Conservation (phyloP, 495 filamentous ascomycete species). For the Neohortaea acidophila region DNA sequence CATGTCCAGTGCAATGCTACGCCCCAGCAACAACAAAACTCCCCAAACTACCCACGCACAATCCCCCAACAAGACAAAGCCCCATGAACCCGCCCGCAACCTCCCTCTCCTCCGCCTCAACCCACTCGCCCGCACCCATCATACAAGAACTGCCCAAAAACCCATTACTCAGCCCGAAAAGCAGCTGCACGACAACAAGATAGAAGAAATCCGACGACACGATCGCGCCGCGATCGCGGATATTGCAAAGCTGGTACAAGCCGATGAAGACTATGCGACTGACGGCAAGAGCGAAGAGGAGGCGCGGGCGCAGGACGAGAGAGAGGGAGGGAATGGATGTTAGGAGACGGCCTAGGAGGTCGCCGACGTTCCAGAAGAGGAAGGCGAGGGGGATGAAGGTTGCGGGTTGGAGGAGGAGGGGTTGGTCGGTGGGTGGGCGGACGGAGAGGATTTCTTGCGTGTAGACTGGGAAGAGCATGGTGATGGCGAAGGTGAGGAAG, state of each 20-base stretch:
- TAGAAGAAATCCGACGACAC: slow-evolving; percentile 79
- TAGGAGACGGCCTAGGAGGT: slow-evolving; percentile 59
- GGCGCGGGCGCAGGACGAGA: slow-evolving; percentile 42
- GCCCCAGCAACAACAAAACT: slow-evolving; percentile 57
- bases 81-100: slow-evolving; percentile 92
- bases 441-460: slow-evolving; percentile 61
- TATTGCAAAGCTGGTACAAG: slow-evolving; percentile 78
- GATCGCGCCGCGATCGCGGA: slow-evolving; percentile 49
- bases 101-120: slow-evolving; percentile 64
- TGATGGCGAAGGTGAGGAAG: slow-evolving; percentile 61
- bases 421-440: slow-evolving; percentile 30
- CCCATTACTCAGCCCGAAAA: slow-evolving; percentile 75
- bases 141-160: slow-evolving; percentile 73
- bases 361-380: slow-evolving; percentile 86
- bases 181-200: slow-evolving; percentile 60
- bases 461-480: slow-evolving; percentile 92
- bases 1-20: neutral
- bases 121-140: slow-evolving; percentile 74
- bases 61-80: slow-evolving; percentile 64
- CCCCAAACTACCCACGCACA: slow-evolving; percentile 71
- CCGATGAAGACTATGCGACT: slow-evolving; percentile 58
- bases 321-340: slow-evolving; percentile 48
- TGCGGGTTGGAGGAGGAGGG: slow-evolving; percentile 50
- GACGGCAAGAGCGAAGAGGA: slow-evolving; percentile 49
- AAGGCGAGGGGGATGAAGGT: slow-evolving; percentile 84